phyloP scores from a whole-genome alignment of 139 green algal species.

The Ettlia oleoabundans region DNA sequence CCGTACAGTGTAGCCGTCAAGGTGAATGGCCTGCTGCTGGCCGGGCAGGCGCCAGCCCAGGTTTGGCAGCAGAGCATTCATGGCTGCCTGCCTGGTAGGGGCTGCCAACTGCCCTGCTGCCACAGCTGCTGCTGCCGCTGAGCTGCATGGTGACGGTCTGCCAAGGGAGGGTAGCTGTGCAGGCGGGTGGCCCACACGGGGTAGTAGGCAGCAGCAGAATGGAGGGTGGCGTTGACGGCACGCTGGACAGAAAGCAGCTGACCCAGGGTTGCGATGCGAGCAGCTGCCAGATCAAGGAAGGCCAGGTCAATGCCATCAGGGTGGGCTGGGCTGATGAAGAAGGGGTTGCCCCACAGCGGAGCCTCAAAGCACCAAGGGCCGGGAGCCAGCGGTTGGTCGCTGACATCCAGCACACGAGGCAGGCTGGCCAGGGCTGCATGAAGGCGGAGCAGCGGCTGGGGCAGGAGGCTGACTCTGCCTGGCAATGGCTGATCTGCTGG shows the following conservation, averaged over 20 bases:
- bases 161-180: not conserved
- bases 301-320: not conserved
- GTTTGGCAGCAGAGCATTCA: too few relatives aligned
- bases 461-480: not conserved
- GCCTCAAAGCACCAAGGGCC: not conserved
- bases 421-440: not conserved
- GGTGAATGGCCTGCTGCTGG: not conserved
- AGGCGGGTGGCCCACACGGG: not conserved
- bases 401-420: not conserved
- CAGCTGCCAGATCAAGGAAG: not conserved
- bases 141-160: not conserved
- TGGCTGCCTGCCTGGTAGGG: too few relatives aligned
- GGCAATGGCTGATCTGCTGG: not conserved
- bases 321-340: not conserved
- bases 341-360: slow-evolving; percentile 1
- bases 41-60: not conserved
- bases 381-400: not conserved
- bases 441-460: not conserved
- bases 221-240: not conserved
- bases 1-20: not conserved
- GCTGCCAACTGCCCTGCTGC: too few relatives aligned
- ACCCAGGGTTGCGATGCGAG: not conserved
- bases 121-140: not conserved
- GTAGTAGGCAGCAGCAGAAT: not conserved
- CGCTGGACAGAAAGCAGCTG: not conserved